Evolutionary conservation across 305 asterid species (phyloP), one percentile per base, ranked within the genome.

Genomic region (Lippia alba): DNA sequence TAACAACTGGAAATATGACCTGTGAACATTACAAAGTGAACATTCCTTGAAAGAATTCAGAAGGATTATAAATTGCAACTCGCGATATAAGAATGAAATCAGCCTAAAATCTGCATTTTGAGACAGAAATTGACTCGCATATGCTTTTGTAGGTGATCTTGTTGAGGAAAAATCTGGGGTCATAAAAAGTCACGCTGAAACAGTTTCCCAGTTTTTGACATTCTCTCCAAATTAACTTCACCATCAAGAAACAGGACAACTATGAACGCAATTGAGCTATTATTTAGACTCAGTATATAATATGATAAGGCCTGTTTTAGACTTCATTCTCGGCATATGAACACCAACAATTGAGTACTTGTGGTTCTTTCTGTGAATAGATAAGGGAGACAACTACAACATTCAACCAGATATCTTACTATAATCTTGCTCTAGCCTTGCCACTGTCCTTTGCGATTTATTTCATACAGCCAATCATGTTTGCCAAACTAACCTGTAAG

Each of bases 1-100:
- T 90, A 69, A 91, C 89, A 59, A 92, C 81, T 19, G 96, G 99
- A 85, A 84, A 94, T 74, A 82, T 74, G 74, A 89, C 96, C 99
- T 91, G 78, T 74, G 67, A 59, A 55, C 72, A 78, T 66, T 60
- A 61, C 53, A 67, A 15, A 73, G 33, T 45, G 69, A 12, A 56
- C 59, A 33, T 59, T 32, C 18, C 61, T 56, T 68, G 69, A 54
- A 40, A 73, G 46, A 6, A 53, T 40, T 36, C 5, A 33, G 45
- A 45, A 14, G 62, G 61, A 36, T 36, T 0, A 10, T 34, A 61
- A 14, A 61, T 54, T 62, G 53, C 64, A 36, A 4, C 41, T 36
- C 5, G 71, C 67, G 18, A 7, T 12, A 24, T 8, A 46, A 69
- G 6, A 61, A 62, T 45, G 55, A 32, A 12, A 54, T 18, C 62